A percentile compares a stretch with the other conserved stretches of the same genome.
Conservation (phyloP, 257 asterid species). For the Cinchona pubescens region DNA sequence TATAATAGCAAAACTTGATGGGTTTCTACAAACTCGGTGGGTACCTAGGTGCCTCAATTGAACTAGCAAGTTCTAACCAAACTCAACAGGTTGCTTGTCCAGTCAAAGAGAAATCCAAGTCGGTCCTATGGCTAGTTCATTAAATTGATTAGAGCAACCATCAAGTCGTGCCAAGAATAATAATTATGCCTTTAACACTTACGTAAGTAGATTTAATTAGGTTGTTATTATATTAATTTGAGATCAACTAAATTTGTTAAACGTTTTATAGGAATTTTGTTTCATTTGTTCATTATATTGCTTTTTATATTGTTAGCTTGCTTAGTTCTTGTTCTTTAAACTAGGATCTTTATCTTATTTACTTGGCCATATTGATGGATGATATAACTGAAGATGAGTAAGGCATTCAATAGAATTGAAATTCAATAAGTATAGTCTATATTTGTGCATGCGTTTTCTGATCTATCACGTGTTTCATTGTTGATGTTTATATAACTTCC, state of each 20-base stretch:
- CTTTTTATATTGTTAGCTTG: not conserved
- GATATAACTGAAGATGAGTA: slow-evolving; percentile 26
- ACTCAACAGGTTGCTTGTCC: too few species aligned
- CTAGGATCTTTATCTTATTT: slow-evolving; percentile 31
- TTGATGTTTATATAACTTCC: slow-evolving; percentile 79
- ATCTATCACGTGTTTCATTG: slow-evolving; percentile 80
- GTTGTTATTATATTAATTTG: not conserved
- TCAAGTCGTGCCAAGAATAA: too few species aligned
- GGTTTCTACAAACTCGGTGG: too few species aligned
- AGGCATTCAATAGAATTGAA: slow-evolving; percentile 23
- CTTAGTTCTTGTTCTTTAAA: slow-evolving; percentile 16
- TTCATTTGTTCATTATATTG: not conserved
- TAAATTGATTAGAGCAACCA: too few species aligned
- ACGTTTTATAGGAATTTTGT: not conserved
- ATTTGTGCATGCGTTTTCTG: slow-evolving; percentile 62
- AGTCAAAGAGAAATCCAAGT: too few species aligned
- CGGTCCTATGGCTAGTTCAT: too few species aligned
- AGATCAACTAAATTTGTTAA: not conserved
- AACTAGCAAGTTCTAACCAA: too few species aligned
- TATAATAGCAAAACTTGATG: too few species aligned
- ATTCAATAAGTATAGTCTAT: slow-evolving; percentile 31
- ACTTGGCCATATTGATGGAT: slow-evolving; percentile 41
- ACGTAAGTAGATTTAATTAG: not conserved
- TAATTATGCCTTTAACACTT: not conserved
- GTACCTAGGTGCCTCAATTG: too few species aligned